Percentiles rank a stretch among this genome's conserved stretches.
Evolutionary conservation across 768 basidiomycete genomes (phyloP).

Genomic region (Boletus vinaceobasis): DNA sequence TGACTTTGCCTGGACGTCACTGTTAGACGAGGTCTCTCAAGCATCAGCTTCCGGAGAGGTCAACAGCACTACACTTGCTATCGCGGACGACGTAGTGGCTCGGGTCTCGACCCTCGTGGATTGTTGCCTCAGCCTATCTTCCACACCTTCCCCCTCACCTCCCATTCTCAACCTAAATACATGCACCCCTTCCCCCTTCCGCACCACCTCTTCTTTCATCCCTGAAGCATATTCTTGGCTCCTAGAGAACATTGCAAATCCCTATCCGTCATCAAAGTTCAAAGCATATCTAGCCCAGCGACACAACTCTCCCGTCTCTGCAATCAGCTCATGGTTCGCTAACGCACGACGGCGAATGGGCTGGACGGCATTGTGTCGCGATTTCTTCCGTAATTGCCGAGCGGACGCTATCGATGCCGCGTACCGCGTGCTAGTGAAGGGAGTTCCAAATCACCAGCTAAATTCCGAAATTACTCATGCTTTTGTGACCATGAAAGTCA

Average conservation of each 20-base stretch:
- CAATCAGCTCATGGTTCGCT: conserved; percentile 46
- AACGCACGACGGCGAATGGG: conserved; percentile 47
- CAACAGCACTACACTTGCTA: neutral
- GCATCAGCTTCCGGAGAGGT: neutral
- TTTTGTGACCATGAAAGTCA: conserved; percentile 29
- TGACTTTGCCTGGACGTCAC: neutral
- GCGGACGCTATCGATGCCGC: conserved; percentile 28
- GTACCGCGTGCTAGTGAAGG: conserved; percentile 16
- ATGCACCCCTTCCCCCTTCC: neutral
- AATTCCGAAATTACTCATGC: conserved; percentile 5
- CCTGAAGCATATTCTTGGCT: conserved; percentile 40
- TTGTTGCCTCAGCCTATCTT: neutral
- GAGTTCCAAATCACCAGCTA: conserved; percentile 8
- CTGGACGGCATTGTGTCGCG: conserved; percentile 42
- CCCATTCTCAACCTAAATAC: neutral
- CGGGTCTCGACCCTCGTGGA: neutral
- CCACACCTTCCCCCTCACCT: neutral
- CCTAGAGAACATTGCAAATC: conserved; percentile 44
- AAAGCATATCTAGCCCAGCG: conserved; percentile 28
- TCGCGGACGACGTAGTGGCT: neutral
- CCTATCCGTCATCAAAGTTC: conserved; percentile 33
- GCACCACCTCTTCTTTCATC: neutral
- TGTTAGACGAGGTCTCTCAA: neutral
- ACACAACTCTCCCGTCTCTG: conserved; percentile 22
- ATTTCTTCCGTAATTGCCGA: conserved; percentile 19